A percentile compares a stretch with the other conserved stretches of the same genome.
These are phyloP conservation scores for Mortierella sp. DNA, from an alignment of 371 early-diverging fungal species.

Conservation along the genomic window DNA sequence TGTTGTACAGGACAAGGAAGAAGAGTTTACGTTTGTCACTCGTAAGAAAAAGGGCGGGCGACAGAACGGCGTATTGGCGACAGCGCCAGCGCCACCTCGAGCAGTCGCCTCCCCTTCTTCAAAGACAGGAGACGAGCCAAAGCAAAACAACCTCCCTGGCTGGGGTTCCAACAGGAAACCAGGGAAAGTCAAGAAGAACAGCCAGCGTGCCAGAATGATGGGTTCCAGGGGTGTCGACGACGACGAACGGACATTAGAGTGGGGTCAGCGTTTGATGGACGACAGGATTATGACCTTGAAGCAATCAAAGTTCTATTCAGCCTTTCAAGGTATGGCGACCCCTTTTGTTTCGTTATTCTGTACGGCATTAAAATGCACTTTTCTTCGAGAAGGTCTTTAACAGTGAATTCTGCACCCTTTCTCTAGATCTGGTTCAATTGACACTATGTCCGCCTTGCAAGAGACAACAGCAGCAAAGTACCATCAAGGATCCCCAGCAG, in stretches of 20 bases:
- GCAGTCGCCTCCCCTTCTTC: not conserved
- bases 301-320: conserved; percentile 43
- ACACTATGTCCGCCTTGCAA: conserved; percentile 33
- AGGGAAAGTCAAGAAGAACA: conserved; percentile 41
- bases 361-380: not conserved
- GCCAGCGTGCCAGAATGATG: conserved; percentile 47
- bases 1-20: conserved; percentile 13
- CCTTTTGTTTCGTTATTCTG: not conserved
- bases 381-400: not conserved
- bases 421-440: conserved; percentile 31
- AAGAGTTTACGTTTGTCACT: conserved; percentile 41
- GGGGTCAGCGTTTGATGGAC: conserved; percentile 35
- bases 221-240: conserved; percentile 11
- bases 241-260: conserved; percentile 28
- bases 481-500: not conserved
- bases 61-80: not conserved
- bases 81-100: not conserved
- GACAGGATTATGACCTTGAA: conserved; percentile 31
- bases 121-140: not conserved
- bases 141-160: conserved; percentile 33
- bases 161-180: conserved; percentile 28
- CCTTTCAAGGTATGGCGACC: conserved; percentile 36
- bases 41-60: conserved; percentile 31
- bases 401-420: not conserved
- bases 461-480: not conserved